A percentile compares a stretch with the other conserved stretches of the same genome.
phyloP scores from a whole-genome alignment of 2,329 filamentous ascomycete genomes.

The Neonectria neomacrospora region DNA sequence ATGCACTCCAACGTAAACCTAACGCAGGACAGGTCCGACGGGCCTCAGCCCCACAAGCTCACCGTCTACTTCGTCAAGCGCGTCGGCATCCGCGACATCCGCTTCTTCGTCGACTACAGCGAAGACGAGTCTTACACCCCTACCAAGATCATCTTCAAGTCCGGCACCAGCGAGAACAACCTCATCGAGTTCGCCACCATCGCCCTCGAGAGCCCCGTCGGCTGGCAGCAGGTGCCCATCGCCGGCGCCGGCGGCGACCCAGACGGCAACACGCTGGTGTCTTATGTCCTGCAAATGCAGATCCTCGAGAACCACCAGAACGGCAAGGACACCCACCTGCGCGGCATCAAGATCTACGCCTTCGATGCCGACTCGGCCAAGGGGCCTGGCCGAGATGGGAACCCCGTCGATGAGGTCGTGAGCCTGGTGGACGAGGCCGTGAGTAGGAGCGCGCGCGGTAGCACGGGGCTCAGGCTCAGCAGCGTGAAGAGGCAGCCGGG shows the following conservation, averaged over 20 bases:
- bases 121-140: constrained; percentile 97
- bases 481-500: constrained; percentile 46
- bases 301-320: constrained; percentile 98
- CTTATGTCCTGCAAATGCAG: constrained; percentile 89
- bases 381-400: constrained; percentile 52
- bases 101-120: constrained; percentile 90
- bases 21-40: constrained; percentile 71
- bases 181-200: constrained; percentile 88
- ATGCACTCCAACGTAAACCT: not conserved
- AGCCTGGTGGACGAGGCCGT: constrained; percentile 41
- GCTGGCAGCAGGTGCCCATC: constrained; percentile 88
- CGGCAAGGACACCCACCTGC: constrained; percentile 97
- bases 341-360: constrained; percentile 88
- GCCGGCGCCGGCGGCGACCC: constrained; percentile 65
- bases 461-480: constrained; percentile 39
- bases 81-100: constrained; percentile 79
- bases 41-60: constrained; percentile 83
- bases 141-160: constrained; percentile 88
- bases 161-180: constrained; percentile 91
- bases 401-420: constrained; percentile 45
- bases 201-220: constrained; percentile 80
- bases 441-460: constrained; percentile 20
- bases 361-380: constrained; percentile 62
- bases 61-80: constrained; percentile 89
- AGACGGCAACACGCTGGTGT: constrained; percentile 80